Conservation (phyloP, 768 basidiomycete species). For the Mrakia blollopis region DNA sequence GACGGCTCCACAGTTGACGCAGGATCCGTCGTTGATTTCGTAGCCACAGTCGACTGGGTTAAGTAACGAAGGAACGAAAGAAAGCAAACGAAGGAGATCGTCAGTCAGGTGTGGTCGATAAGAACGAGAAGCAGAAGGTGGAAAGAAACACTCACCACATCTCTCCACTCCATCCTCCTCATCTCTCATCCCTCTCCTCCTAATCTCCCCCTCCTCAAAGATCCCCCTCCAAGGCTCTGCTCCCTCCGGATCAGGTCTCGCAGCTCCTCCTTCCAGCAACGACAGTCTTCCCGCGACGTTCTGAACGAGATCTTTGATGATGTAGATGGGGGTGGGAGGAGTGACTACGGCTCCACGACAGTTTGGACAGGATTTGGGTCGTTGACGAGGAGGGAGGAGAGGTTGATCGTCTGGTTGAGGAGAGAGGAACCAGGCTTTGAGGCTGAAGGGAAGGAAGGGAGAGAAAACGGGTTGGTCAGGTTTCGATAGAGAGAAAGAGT, state of each 20-base stretch:
- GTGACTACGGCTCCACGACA: constrained; percentile 6
- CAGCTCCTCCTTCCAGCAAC: not conserved
- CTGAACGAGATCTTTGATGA: constrained; percentile 28
- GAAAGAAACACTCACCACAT: not conserved
- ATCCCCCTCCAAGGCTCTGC: constrained; percentile 16
- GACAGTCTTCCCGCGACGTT: constrained; percentile 2
- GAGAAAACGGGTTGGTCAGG: not conserved
- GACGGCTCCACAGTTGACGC: not conserved
- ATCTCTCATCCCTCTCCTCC: not conserved
- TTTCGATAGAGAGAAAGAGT: not conserved
- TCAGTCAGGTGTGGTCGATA: no score
- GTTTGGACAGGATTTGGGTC: constrained; percentile 16
- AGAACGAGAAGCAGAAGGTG: no score
- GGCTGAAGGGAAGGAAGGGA: not conserved
- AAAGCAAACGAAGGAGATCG: not conserved
- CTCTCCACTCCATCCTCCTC: not conserved
- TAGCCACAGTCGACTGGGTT: constrained; percentile 5
- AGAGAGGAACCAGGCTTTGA: constrained; percentile 26
- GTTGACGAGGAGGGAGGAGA: constrained; percentile 8
- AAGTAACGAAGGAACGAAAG: no score
- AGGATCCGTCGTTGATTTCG: constrained; percentile 1
- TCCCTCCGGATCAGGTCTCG: not conserved
- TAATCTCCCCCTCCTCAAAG: constrained; percentile 14
- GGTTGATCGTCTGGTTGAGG: not conserved
- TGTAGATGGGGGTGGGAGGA: constrained; percentile 20